phyloP scores from a whole-genome alignment of 257 asterid species.

The Plantago elongata region DNA sequence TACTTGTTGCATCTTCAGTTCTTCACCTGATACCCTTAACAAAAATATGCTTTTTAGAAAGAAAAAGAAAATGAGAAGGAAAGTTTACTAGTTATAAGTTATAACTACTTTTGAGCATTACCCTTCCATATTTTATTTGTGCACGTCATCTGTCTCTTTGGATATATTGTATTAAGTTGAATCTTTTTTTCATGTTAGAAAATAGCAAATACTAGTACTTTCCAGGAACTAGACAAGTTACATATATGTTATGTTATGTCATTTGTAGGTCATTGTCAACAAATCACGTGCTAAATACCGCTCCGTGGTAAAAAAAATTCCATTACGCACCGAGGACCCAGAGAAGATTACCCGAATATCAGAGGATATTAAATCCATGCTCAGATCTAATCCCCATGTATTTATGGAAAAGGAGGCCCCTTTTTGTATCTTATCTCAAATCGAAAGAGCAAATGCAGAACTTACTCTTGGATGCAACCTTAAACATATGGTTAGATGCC shows the following conservation, averaged over 20 bases:
- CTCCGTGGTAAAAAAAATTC: conserved; percentile 46
- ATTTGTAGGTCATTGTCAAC: conserved; percentile 73
- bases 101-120: too few relatives aligned
- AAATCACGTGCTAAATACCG: conserved; percentile 86
- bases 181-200: background rate
- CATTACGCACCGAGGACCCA: conserved; percentile 54
- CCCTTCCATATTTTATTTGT: background rate
- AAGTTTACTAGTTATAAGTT: too few relatives aligned
- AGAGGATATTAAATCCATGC: conserved; percentile 70
- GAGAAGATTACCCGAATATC: conserved; percentile 69
- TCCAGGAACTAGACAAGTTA: conserved; percentile 5
- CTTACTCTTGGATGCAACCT: conserved; percentile 88
- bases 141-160: background rate
- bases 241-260: conserved; percentile 15
- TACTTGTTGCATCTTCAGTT: too few relatives aligned
- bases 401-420: conserved; percentile 87
- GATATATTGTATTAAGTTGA: background rate
- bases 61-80: too few relatives aligned
- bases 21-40: too few relatives aligned
- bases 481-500: conserved; percentile 42
- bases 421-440: conserved; percentile 64
- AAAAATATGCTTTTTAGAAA: too few relatives aligned
- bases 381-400: conserved; percentile 57
- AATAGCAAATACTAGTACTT: background rate
- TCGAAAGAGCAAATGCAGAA: conserved; percentile 69